A percentile compares a stretch with the other conserved stretches of the same genome.
phyloP scores from a whole-genome alignment of 1,284 basidiomycete genomes.

The Ustilago loliicola region DNA sequence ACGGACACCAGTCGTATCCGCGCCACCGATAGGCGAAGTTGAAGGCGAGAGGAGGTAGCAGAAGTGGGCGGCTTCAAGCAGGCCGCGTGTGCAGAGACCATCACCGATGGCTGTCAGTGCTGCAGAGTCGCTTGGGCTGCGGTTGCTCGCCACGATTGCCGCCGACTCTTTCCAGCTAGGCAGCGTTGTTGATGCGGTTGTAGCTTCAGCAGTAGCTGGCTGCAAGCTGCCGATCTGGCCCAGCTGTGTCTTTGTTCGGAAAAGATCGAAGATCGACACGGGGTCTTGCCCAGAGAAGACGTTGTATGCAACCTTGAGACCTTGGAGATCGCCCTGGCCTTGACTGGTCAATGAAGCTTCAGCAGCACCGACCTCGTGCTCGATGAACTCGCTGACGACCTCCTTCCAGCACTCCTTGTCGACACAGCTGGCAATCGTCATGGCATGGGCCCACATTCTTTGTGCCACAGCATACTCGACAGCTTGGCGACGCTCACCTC shows the following conservation, averaged over 20 bases:
- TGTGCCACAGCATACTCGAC: conserved; percentile 89
- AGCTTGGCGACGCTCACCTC: conserved; percentile 87
- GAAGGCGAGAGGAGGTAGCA: conserved; percentile 91
- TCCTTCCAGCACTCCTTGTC: conserved; percentile 95
- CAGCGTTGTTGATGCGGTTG: conserved; percentile 75
- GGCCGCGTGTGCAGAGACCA: conserved; percentile 79
- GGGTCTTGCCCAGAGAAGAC: conserved; percentile 66
- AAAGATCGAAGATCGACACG: conserved; percentile 58
- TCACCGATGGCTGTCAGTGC: conserved; percentile 89
- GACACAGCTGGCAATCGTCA: conserved; percentile 92
- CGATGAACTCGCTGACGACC: conserved; percentile 86
- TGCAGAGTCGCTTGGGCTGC: conserved; percentile 76
- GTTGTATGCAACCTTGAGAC: conserved; percentile 66
- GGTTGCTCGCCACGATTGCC: conserved; percentile 85
- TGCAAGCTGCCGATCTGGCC: conserved; percentile 34
- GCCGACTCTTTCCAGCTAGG: conserved; percentile 88
- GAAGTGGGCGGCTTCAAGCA: conserved; percentile 87
- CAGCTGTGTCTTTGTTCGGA: conserved; percentile 60
- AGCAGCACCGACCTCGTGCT: conserved; percentile 77
- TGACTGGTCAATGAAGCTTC: conserved; percentile 25
- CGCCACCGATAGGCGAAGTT: conserved; percentile 81
- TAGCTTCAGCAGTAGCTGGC: conserved; percentile 62
- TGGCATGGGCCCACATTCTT: conserved; percentile 93
- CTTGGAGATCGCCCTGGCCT: conserved; percentile 54
- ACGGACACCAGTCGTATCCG: conserved; percentile 77